Conservation (phyloP, 331 rosid species). For the Erythrophleum ivorense region DNA sequence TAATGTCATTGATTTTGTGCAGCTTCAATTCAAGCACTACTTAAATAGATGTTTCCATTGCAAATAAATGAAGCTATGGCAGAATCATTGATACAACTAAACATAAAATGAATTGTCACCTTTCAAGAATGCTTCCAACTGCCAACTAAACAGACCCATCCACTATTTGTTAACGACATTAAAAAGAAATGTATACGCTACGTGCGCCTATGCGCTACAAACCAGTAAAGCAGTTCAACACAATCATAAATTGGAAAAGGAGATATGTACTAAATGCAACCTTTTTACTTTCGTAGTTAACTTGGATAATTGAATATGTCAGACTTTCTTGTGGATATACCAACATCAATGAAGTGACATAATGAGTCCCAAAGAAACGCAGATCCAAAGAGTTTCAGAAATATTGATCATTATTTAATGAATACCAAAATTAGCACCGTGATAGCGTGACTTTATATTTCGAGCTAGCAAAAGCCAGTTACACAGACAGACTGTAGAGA, state of each 20-base stretch:
- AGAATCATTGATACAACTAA: not conserved
- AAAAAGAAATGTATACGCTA: not conserved
- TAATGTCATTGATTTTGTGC: too few relatives aligned
- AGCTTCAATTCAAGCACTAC: too few relatives aligned
- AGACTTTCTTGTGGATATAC: not conserved
- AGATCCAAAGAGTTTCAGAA: not conserved
- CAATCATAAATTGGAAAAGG: not conserved
- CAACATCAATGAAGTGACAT: not conserved
- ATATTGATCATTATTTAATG: not conserved
- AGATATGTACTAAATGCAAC: not conserved
- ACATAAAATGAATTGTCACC: not conserved
- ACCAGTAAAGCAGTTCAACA: conserved; percentile 1
- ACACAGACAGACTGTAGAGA: not conserved
- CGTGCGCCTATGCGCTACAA: not conserved
- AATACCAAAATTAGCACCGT: not conserved
- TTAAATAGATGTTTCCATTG: too few relatives aligned
- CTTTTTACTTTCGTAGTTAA: not conserved
- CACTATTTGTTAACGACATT: not conserved
- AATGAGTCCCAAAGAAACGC: not conserved
- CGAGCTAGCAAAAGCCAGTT: not conserved
- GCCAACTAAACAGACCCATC: conserved; percentile 10
- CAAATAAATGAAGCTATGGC: too few relatives aligned
- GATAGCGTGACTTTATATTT: not conserved
- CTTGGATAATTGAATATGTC: not conserved
- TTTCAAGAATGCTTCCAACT: not conserved